Evolutionary conservation across 164 flowering plant species (phyloP).

Genomic region (Vitis rupestris): DNA sequence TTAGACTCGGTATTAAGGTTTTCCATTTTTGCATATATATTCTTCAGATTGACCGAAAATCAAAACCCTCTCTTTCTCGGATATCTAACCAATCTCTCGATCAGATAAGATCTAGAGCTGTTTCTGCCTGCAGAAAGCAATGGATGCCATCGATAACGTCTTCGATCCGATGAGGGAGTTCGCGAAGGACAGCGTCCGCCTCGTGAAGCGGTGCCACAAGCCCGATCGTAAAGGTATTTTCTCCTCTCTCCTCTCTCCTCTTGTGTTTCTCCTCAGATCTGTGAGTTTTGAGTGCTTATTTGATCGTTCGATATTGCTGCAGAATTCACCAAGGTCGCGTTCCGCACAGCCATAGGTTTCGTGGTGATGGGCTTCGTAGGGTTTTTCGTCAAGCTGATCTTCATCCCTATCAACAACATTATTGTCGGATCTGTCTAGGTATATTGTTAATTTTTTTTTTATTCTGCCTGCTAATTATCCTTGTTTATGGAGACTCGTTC

Average conservation of each 20-base stretch:
- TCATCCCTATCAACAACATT: slow-evolving; percentile 76
- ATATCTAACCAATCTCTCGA: too few relatives aligned
- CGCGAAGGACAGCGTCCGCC: slow-evolving; percentile 65
- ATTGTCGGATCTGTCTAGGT: slow-evolving; percentile 69
- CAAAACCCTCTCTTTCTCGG: too few relatives aligned
- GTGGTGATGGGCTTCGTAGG: slow-evolving; percentile 84
- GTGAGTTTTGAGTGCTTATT: too few relatives aligned
- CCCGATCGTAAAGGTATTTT: slow-evolving; percentile 64
- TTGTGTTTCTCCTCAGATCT: too few relatives aligned
- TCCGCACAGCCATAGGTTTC: slow-evolving; percentile 73
- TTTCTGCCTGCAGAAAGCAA: background rate
- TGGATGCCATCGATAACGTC: slow-evolving; percentile 59
- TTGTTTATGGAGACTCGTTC: background rate
- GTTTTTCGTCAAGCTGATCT: slow-evolving; percentile 74
- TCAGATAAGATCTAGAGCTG: slow-evolving; percentile 14
- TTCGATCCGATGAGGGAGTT: slow-evolving; percentile 65
- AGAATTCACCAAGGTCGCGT: slow-evolving; percentile 73
- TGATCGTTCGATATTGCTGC: background rate
- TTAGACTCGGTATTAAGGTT: too few relatives aligned
- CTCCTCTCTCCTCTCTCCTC: background rate
- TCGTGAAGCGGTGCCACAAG: slow-evolving; percentile 71
- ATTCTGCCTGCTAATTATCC: background rate
- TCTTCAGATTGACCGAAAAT: too few relatives aligned
- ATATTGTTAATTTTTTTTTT: background rate
- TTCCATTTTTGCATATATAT: too few relatives aligned